A percentile compares a stretch with the other conserved stretches of the same genome.
Conservation (phyloP, 2,329 filamentous ascomycete genomes). For the Exophiala lecanii-corni region DNA sequence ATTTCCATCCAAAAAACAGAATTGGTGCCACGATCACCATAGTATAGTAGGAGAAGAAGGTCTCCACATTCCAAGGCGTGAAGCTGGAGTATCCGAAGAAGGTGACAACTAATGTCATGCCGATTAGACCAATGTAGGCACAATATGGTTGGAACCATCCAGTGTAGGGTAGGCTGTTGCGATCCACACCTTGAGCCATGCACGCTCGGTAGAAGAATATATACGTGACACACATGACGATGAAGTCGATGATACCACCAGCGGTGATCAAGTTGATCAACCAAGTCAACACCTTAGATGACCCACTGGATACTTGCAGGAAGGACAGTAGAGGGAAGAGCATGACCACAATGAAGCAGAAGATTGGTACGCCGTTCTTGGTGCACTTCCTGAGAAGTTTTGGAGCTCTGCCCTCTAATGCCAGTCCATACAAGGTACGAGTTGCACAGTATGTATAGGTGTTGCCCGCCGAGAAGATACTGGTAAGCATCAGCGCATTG, state of each 20-base stretch:
- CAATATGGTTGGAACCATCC: constrained; percentile 58
- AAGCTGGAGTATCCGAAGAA: constrained; percentile 52
- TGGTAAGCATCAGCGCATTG: constrained; percentile 53
- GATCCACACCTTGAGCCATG: constrained; percentile 49
- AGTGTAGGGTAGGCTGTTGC: constrained; percentile 52
- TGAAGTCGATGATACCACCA: constrained; percentile 51
- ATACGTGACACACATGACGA: constrained; percentile 57
- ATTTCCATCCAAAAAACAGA: constrained; percentile 59
- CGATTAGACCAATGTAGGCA: constrained; percentile 30
- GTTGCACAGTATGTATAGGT: constrained; percentile 53
- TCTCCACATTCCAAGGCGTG: constrained; percentile 57
- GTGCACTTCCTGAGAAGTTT: constrained; percentile 56
- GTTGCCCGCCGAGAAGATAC: constrained; percentile 54
- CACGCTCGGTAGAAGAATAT: constrained; percentile 54
- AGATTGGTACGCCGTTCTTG: constrained; percentile 58
- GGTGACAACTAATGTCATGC: constrained; percentile 43
- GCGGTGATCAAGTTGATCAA: constrained; percentile 44
- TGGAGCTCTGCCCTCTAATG: constrained; percentile 51
- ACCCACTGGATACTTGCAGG: constrained; percentile 47
- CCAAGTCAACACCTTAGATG: constrained; percentile 50
- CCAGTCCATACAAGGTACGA: constrained; percentile 50
- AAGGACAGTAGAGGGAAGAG: constrained; percentile 52
- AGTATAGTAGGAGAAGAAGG: constrained; percentile 62
- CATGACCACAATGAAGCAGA: constrained; percentile 52
- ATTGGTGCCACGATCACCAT: constrained; percentile 53